A percentile compares a stretch with the other conserved stretches of the same genome.
Conservation (phyloP, 768 basidiomycete species). For the Phallus indusiatus region DNA sequence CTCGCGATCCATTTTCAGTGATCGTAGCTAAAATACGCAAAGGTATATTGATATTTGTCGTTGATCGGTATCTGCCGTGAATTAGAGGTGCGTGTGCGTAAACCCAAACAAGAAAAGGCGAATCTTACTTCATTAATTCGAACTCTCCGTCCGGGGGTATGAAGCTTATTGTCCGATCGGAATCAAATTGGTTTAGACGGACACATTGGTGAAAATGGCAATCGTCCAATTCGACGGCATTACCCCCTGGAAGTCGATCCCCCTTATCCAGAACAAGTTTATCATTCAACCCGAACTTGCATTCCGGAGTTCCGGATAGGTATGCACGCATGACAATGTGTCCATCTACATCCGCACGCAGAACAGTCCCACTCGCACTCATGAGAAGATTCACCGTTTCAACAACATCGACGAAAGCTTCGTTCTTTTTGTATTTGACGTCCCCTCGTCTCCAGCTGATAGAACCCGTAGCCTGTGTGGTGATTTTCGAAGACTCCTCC, state of each 20-base stretch:
- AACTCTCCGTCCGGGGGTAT: slow-evolving; percentile 99
- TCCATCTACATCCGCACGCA: slow-evolving; percentile 96
- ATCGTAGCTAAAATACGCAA: slow-evolving; percentile 84
- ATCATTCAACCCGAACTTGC: slow-evolving; percentile 98
- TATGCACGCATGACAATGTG: slow-evolving; percentile 98
- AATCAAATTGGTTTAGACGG: slow-evolving; percentile 88
- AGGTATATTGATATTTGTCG: slow-evolving; percentile 92
- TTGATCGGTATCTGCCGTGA: slow-evolving; percentile 75
- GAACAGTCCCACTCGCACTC: slow-evolving; percentile 89
- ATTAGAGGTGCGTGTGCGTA: not conserved
- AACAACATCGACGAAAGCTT: slow-evolving; percentile 99
- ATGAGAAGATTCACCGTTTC: slow-evolving; percentile 94
- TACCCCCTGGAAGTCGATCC: slow-evolving; percentile 36
- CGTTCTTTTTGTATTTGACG: slow-evolving; percentile 99
- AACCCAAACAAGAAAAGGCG: not conserved
- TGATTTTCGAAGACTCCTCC: slow-evolving; percentile 98
- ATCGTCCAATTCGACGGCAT: slow-evolving; percentile 91
- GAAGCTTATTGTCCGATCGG: slow-evolving; percentile 89
- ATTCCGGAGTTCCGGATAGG: slow-evolving; percentile 92
- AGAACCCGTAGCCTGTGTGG: slow-evolving; percentile 91
- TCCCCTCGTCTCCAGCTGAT: slow-evolving; percentile 94
- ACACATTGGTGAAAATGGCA: slow-evolving; percentile 99
- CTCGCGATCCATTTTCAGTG: slow-evolving; percentile 84
- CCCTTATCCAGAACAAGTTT: slow-evolving; percentile 94
- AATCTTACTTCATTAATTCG: slow-evolving; percentile 83